Evolutionary conservation across 192 early-diverging fungal species (phyloP).

Genomic region (Entophlyctis helioformis): DNA sequence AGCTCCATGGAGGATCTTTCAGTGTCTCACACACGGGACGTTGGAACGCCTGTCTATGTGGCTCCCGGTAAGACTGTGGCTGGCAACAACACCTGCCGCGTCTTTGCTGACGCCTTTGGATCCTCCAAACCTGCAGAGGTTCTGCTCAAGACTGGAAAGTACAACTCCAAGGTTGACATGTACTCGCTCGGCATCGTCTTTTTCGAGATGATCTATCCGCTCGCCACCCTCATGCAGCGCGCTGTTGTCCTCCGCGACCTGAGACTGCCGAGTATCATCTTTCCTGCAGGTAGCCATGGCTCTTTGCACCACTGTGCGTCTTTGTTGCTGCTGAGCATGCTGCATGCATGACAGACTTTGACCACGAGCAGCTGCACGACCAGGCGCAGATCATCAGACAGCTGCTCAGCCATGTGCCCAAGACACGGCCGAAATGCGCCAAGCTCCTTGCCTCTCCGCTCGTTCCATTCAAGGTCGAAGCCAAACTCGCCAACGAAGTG

Average conservation of each 20-base stretch:
- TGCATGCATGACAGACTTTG: constrained; percentile 45
- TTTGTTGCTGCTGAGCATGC: constrained; percentile 14
- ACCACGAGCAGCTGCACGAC: constrained; percentile 42
- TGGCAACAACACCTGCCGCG: constrained; percentile 34
- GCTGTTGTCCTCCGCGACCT: constrained; percentile 56
- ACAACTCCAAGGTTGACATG: constrained; percentile 75
- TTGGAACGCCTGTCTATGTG: constrained; percentile 88
- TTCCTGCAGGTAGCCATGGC: constrained; percentile 66
- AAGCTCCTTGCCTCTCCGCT: constrained; percentile 72
- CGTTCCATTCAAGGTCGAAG: constrained; percentile 69
- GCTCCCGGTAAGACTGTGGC: constrained; percentile 40
- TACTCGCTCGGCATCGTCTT: constrained; percentile 62
- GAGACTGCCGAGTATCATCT: constrained; percentile 47
- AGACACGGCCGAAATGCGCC: constrained; percentile 62
- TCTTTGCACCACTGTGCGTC: constrained; percentile 18
- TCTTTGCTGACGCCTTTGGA: too few species aligned
- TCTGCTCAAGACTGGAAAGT: constrained; percentile 30
- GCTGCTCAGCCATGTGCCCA: constrained; percentile 61
- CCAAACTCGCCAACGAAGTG: constrained; percentile 82
- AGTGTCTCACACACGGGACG: too few species aligned
- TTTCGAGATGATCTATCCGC: constrained; percentile 64
- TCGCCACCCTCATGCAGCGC: constrained; percentile 71
- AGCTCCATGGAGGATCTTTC: too few species aligned
- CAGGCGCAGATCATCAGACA: constrained; percentile 61
- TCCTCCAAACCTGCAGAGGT: too few species aligned